phyloP scores from a whole-genome alignment of 1,284 basidiomycete genomes.

The Hypsizygus ulmarius region DNA sequence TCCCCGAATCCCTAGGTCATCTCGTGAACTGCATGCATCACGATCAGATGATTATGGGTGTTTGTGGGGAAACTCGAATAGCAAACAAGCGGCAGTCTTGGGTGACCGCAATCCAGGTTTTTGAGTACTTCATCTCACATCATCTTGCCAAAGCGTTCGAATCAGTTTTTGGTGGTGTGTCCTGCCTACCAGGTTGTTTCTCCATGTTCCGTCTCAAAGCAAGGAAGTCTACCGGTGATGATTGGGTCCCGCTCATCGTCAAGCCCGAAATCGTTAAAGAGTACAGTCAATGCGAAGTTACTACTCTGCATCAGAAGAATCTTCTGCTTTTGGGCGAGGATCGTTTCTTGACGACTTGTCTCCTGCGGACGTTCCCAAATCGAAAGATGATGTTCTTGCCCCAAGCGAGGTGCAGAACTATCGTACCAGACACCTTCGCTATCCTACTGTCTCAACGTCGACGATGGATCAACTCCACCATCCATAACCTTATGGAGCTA shows the following conservation, averaged over 20 bases:
- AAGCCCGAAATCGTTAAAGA: slow-evolving; percentile 98
- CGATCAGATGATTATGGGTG: slow-evolving; percentile 98
- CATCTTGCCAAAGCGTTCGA: slow-evolving; percentile 98
- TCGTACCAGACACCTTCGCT: slow-evolving; percentile 94
- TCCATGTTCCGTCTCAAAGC: slow-evolving; percentile 99
- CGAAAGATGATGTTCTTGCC: slow-evolving; percentile 99
- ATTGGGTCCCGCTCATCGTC: slow-evolving; percentile 97
- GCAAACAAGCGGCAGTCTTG: slow-evolving; percentile 97
- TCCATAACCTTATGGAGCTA: slow-evolving; percentile 99
- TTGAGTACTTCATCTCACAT: slow-evolving; percentile 99
- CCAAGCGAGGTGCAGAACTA: slow-evolving; percentile 91
- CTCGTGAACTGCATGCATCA: slow-evolving; percentile 98
- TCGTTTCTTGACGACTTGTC: slow-evolving; percentile 94
- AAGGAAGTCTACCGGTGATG: slow-evolving; percentile 80
- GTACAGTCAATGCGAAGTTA: slow-evolving; percentile 92
- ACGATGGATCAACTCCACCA: slow-evolving; percentile 99
- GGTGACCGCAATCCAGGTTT: slow-evolving; percentile 98
- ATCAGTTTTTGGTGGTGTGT: slow-evolving; percentile 98
- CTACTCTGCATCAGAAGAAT: slow-evolving; percentile 98
- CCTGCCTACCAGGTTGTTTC: slow-evolving; percentile 98
- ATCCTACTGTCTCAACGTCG: slow-evolving; percentile 95
- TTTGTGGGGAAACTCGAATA: slow-evolving; percentile 98
- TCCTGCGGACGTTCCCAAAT: slow-evolving; percentile 95
- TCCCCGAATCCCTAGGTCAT: slow-evolving; percentile 80
- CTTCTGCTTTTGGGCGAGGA: slow-evolving; percentile 96